Conservation (phyloP, 2,329 filamentous ascomycete genomes). For the Aureobasidium sp. region DNA sequence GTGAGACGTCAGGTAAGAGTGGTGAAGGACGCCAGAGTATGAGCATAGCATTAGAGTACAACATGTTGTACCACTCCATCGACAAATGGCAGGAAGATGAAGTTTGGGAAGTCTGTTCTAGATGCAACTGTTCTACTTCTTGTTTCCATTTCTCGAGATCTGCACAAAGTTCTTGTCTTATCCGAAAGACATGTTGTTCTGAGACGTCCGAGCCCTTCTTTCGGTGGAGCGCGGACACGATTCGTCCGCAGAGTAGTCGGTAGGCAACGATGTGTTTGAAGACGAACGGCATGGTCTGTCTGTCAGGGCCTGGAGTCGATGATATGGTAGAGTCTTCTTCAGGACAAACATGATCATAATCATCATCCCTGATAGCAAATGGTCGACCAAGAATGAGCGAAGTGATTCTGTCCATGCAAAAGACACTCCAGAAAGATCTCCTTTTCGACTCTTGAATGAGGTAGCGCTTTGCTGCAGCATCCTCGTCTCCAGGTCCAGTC, state of each 20-base stretch:
- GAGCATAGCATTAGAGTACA: constrained; percentile 39
- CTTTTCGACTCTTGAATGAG: constrained; percentile 32
- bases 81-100: constrained; percentile 37
- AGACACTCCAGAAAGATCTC: constrained; percentile 40
- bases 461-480: neutral
- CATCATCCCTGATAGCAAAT: constrained; percentile 36
- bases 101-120: constrained; percentile 22
- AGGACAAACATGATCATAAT: constrained; percentile 36
- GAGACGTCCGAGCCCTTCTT: constrained; percentile 20
- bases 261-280: constrained; percentile 38
- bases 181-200: constrained; percentile 18
- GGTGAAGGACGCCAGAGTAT: constrained; percentile 40
- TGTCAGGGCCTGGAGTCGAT: neutral
- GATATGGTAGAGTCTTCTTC: constrained; percentile 17
- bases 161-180: constrained; percentile 23
- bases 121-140: constrained; percentile 24
- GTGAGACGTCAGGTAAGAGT: constrained; percentile 17
- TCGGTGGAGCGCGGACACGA: constrained; percentile 32
- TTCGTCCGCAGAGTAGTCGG: constrained; percentile 36
- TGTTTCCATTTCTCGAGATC: constrained; percentile 31
- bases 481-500: neutral
- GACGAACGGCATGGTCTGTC: constrained; percentile 16
- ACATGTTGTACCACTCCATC: constrained; percentile 37
- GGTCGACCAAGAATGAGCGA: constrained; percentile 36
- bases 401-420: constrained; percentile 35